Base-by-base conservation (phyloP, 495 filamentous ascomycete genomes). In the Annulohypoxylon moriforme region DNA sequence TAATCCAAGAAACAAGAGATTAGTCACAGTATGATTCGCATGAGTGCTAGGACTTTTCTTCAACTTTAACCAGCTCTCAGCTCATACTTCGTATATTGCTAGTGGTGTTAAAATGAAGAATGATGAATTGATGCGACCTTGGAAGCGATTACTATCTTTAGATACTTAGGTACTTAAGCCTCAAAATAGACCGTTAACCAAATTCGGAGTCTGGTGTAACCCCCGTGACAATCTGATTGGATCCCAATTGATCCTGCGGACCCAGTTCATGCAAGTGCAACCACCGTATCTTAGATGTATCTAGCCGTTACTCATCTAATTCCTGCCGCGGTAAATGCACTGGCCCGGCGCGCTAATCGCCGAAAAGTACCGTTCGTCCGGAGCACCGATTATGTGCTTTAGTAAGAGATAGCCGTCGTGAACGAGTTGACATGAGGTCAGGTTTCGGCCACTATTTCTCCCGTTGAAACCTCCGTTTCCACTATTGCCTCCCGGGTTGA, bases 171-270 rank as follows among this genome's bases (percentile, higher is more conserved):
- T 44, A 53, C 25, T 25, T 53, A 53, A 53, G 25, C 49, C 31
- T 63, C 59, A 52, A 42, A 53, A 50, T 42, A 38, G 40, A 34
- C n/a, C 16, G 34, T 34, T 55, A 55, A 34, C 50, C n/a, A 55
- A 20, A 10, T 55, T 18, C 29, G 40, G 53, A n/a, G 13, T 8
- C 49, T 49, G 31, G 31, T 69, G 60, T 42, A 55, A 53, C 46
- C 44, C 46, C 34, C 34, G 27, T 58, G 34, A 25, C 38, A 33
- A 57, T 69, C 38, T 68, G 71, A 73, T 73, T 69, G 66, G 55
- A 8, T 58, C 55, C 20, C n/a, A 27, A 5, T 50, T 10, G 64
- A 49, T 64, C 64, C 27, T 7, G 5, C n/a, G 6, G 13, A 18
- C n/a, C 40, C 56, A 46, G 49, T 7, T 14, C 24, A 73, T 73